phyloP scores from a whole-genome alignment of 345 rosid genomes.

The Viola odorata region DNA sequence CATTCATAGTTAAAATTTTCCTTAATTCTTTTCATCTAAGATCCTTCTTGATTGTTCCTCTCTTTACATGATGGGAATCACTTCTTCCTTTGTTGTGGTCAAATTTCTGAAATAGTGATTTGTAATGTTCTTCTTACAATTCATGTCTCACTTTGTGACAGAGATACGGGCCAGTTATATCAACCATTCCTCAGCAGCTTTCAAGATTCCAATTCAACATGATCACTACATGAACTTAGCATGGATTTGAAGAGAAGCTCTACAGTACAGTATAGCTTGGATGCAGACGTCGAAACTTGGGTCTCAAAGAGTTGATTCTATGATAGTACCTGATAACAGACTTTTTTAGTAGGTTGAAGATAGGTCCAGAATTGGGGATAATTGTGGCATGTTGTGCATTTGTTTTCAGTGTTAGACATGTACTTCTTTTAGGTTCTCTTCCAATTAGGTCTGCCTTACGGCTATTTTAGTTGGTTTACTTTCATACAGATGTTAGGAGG shows the following conservation, averaged over 20 bases:
- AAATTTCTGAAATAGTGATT: background rate
- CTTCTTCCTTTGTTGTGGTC: too few relatives aligned
- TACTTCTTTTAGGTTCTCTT: slow-evolving; percentile 8
- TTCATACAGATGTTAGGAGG: slow-evolving; percentile 1
- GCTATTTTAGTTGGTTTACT: background rate
- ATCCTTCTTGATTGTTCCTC: too few relatives aligned
- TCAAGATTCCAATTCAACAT: slow-evolving; percentile 96
- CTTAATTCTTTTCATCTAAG: too few relatives aligned
- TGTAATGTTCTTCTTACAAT: background rate
- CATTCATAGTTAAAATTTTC: too few relatives aligned
- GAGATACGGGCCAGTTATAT: slow-evolving; percentile 95
- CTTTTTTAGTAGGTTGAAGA: background rate
- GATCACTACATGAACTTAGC: slow-evolving; percentile 48
- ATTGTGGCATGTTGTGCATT: background rate
- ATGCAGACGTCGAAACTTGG: background rate
- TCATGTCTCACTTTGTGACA: slow-evolving; percentile 26
- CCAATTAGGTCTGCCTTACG: background rate
- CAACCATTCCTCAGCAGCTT: slow-evolving; percentile 96
- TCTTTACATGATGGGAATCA: too few relatives aligned
- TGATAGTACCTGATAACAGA: slow-evolving; percentile 1
- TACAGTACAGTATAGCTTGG: background rate
- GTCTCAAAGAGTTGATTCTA: background rate
- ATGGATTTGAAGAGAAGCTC: background rate
- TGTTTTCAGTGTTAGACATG: background rate
- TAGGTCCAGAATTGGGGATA: background rate